Evolutionary conservation across 1,284 basidiomycete species (phyloP).

Genomic region (Fomitopsis schrenkii): DNA sequence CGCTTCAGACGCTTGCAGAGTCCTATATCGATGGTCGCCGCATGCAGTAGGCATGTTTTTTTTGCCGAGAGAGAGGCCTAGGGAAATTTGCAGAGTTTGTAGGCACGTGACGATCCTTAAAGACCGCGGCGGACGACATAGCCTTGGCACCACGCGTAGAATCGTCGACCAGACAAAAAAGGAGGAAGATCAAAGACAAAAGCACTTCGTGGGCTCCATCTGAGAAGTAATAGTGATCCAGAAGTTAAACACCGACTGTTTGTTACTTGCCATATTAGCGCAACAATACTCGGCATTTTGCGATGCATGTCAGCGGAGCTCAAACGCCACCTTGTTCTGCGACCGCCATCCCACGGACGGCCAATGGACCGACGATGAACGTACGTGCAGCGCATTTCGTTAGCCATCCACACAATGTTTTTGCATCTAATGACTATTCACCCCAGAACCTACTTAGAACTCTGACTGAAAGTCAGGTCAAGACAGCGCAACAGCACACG

Average conservation of each 20-base stretch:
- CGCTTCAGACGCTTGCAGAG: too few species aligned
- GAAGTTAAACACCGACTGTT: too few species aligned
- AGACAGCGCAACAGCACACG: slow-evolving; percentile 42
- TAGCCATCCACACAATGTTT: slow-evolving; percentile 24
- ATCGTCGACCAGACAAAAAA: too few species aligned
- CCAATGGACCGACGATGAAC: slow-evolving; percentile 35
- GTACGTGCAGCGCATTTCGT: slow-evolving; percentile 28
- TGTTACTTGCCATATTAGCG: not conserved
- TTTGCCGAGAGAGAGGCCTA: too few species aligned
- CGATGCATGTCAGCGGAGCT: slow-evolving; percentile 28
- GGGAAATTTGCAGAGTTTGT: too few species aligned
- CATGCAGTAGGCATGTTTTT: too few species aligned
- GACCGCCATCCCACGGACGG: slow-evolving; percentile 17
- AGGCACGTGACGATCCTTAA: too few species aligned
- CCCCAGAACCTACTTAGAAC: slow-evolving; percentile 75
- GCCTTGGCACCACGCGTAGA: too few species aligned
- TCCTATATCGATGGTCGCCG: too few species aligned
- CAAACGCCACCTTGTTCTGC: slow-evolving; percentile 29
- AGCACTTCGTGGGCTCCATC: not conserved
- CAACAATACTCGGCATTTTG: slow-evolving; percentile 14
- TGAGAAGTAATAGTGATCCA: not conserved
- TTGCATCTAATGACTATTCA: slow-evolving; percentile 14
- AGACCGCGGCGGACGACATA: too few species aligned
- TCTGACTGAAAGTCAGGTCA: slow-evolving; percentile 63
- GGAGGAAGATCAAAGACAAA: not conserved